A percentile compares a stretch with the other conserved stretches of the same genome.
These are phyloP conservation scores for Phalaenopsis hybrid DNA, from an alignment of 116 monocot species.

Conservation along the genomic window DNA sequence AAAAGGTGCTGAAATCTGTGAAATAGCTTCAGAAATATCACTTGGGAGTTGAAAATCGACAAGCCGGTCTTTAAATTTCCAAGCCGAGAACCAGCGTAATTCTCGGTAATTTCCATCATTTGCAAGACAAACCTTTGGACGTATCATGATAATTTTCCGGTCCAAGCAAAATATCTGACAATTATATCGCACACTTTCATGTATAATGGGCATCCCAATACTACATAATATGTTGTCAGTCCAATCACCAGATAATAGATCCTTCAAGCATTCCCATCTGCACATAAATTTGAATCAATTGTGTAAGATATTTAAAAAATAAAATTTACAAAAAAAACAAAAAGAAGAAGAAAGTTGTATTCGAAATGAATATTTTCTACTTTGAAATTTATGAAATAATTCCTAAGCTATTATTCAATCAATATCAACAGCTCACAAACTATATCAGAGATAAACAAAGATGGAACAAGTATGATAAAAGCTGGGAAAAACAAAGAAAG, in stretches of 20 bases:
- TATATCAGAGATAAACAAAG: background rate
- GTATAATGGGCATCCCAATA: constrained; percentile 90
- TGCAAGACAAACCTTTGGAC: constrained; percentile 95
- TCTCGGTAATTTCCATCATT: constrained; percentile 99
- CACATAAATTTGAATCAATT: constrained; percentile 17
- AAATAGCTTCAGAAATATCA: constrained; percentile 53
- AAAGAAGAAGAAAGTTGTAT: background rate
- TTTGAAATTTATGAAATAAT: background rate
- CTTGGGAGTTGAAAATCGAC: constrained; percentile 76
- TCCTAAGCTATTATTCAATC: background rate
- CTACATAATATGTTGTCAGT: constrained; percentile 85
- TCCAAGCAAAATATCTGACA: constrained; percentile 96
- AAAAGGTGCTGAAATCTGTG: constrained; percentile 70
- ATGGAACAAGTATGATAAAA: background rate
- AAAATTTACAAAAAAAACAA: background rate
- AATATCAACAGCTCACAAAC: background rate
- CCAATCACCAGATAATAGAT: constrained; percentile 66
- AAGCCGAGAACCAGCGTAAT: constrained; percentile 92
- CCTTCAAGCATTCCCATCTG: constrained; percentile 95
- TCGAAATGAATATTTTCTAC: background rate
- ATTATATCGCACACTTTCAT: constrained; percentile 89
- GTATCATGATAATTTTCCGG: constrained; percentile 83
- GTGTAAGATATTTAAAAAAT: background rate
- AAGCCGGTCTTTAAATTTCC: constrained; percentile 73
- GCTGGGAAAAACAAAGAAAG: background rate